phyloP scores from a whole-genome alignment of 768 basidiomycete species.

The Paxillus rubicundulus region DNA sequence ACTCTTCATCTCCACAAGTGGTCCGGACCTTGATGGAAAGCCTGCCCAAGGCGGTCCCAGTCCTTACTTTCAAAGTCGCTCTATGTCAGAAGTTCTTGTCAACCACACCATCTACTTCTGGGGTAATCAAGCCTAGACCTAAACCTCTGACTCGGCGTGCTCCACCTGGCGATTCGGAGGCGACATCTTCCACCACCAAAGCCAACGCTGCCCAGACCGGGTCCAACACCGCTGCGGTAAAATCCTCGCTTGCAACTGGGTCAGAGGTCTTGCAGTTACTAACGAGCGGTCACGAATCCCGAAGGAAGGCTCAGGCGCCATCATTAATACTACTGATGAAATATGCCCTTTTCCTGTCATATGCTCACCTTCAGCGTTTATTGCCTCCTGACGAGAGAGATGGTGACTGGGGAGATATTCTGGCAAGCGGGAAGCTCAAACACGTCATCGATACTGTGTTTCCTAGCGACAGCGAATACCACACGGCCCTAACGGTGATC shows the following conservation, averaged over 20 bases:
- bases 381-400: slow-evolving; percentile 29
- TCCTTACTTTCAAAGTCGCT: slow-evolving; percentile 41
- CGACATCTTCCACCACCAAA: slow-evolving; percentile 5
- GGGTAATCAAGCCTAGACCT: slow-evolving; percentile 26
- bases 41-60: slow-evolving; percentile 35
- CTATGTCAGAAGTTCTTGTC: slow-evolving; percentile 42
- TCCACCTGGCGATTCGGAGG: slow-evolving; percentile 8
- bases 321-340: slow-evolving; percentile 28
- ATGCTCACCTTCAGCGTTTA: slow-evolving; percentile 35
- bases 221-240: slow-evolving; percentile 24
- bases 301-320: slow-evolving; percentile 4
- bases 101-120: slow-evolving; percentile 17
- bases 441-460: slow-evolving; percentile 29
- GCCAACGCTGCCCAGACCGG: slow-evolving; percentile 14
- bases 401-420: slow-evolving; percentile 31
- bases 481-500: slow-evolving; percentile 22
- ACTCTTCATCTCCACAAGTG: slow-evolving; percentile 27
- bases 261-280: slow-evolving; percentile 30
- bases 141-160: slow-evolving; percentile 33
- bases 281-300: slow-evolving; percentile 11
- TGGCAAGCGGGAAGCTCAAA: slow-evolving; percentile 25
- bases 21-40: slow-evolving; percentile 36
- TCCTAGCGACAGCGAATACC: slow-evolving; percentile 23
- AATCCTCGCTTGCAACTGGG: slow-evolving; percentile 20
- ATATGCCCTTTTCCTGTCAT: slow-evolving; percentile 40